A percentile compares a stretch with the other conserved stretches of the same genome.
phyloP scores from a whole-genome alignment of 192 early-diverging fungal genomes.

The Coemansia brasiliensis region DNA sequence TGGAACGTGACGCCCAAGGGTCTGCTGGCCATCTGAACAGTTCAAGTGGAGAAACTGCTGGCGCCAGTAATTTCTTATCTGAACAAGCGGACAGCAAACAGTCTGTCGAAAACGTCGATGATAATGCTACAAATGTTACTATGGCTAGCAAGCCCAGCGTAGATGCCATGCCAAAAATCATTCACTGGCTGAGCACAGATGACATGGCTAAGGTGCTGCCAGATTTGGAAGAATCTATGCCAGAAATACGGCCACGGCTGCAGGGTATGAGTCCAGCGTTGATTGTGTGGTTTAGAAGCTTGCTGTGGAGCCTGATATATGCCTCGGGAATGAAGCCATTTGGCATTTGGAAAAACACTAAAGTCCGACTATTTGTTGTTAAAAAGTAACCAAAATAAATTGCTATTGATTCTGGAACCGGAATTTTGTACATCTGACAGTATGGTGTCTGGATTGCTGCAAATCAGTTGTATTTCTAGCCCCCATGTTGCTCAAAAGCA shows the following conservation, averaged over 20 bases:
- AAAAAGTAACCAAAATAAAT: constrained; percentile 14
- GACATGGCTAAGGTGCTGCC: constrained; percentile 31
- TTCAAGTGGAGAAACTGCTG: neutral
- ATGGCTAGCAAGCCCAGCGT: constrained; percentile 37
- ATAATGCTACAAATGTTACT: neutral
- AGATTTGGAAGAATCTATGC: constrained; percentile 51
- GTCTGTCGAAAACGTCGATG: neutral
- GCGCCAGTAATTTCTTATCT: neutral
- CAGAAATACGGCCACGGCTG: constrained; percentile 60
- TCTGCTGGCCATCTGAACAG: constrained; percentile 7
- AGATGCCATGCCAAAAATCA: constrained; percentile 51
- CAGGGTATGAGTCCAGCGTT: constrained; percentile 61
- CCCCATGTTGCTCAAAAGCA: no score
- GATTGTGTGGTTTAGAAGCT: constrained; percentile 68
- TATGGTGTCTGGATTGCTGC: neutral
- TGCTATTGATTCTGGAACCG: neutral
- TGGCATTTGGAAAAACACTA: constrained; percentile 68
- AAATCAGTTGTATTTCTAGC: no score
- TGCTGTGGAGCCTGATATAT: constrained; percentile 74
- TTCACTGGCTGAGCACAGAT: constrained; percentile 49
- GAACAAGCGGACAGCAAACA: neutral
- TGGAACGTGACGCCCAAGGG: constrained; percentile 60
- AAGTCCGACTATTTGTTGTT: constrained; percentile 59
- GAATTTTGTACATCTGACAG: neutral
- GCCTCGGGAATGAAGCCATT: constrained; percentile 57